phyloP scores from a whole-genome alignment of 2,329 filamentous ascomycete species.

The Trichoderma gracile region DNA sequence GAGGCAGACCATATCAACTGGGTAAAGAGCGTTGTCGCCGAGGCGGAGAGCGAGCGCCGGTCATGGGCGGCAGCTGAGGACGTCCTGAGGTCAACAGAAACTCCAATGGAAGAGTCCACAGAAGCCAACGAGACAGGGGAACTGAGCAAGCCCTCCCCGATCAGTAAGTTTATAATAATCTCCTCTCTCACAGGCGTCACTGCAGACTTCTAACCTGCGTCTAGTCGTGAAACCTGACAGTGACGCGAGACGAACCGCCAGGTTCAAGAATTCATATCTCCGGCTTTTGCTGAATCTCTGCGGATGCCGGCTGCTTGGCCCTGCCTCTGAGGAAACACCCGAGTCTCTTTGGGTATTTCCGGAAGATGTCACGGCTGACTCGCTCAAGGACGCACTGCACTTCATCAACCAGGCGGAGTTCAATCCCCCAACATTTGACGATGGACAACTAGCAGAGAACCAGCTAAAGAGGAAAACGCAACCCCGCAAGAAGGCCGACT shows the following conservation, averaged over 20 bases:
- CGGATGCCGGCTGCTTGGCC: slow-evolving; percentile 63
- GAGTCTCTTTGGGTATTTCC: slow-evolving; percentile 81
- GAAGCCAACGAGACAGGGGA: slow-evolving; percentile 34
- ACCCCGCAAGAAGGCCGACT: slow-evolving; percentile 58
- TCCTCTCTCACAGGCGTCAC: neutral
- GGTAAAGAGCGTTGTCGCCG: slow-evolving; percentile 71
- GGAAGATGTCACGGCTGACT: slow-evolving; percentile 59
- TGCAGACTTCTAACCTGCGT: slow-evolving; percentile 27
- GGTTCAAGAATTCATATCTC: slow-evolving; percentile 88
- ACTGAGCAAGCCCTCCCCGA: slow-evolving; percentile 37
- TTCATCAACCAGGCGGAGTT: slow-evolving; percentile 77
- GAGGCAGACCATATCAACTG: slow-evolving; percentile 76
- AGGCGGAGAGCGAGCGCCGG: slow-evolving; percentile 70
- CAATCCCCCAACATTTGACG: slow-evolving; percentile 73
- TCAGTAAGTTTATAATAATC: slow-evolving; percentile 36
- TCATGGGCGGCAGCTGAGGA: slow-evolving; percentile 74
- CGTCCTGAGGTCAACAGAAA: slow-evolving; percentile 50
- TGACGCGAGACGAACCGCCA: slow-evolving; percentile 66
- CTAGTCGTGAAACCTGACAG: slow-evolving; percentile 64
- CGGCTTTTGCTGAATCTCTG: slow-evolving; percentile 79
- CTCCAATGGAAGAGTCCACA: slow-evolving; percentile 39
- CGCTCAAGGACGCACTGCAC: slow-evolving; percentile 68
- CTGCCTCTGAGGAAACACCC: slow-evolving; percentile 64
- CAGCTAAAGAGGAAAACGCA: slow-evolving; percentile 73
- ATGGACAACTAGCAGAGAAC: slow-evolving; percentile 72